These are phyloP conservation scores for Gleditsia sinensis DNA, from an alignment of 306 rosid genomes.

Conservation along the genomic window DNA sequence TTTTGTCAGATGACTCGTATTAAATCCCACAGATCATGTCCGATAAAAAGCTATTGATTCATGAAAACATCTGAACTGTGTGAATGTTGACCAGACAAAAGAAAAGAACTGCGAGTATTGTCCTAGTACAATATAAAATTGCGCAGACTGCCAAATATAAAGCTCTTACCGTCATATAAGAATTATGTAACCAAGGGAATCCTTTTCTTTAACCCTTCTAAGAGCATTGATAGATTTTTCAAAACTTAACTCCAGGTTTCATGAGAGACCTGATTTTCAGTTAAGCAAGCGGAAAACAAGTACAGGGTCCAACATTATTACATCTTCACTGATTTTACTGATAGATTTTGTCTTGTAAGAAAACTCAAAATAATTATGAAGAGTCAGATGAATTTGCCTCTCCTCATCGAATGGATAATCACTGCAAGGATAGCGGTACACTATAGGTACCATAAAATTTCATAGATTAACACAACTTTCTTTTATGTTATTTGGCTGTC, in stretches of 20 bases:
- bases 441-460: not conserved
- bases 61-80: not conserved
- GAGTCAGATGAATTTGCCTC: not conserved
- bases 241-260: conserved; percentile 8
- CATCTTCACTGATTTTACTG: conserved; percentile 15
- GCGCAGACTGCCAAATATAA: not conserved
- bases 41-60: not conserved
- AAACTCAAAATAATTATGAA: not conserved
- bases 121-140: not conserved
- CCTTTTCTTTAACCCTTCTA: not conserved
- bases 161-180: conserved; percentile 6
- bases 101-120: not conserved
- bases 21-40: too few species aligned
- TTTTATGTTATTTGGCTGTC: conserved; percentile 24
- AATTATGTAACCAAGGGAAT: conserved; percentile 1
- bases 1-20: not conserved
- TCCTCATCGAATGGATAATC: too few species aligned
- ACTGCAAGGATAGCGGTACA: too few species aligned
- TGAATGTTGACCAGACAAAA: not conserved
- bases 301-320: conserved; percentile 19
- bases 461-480: not conserved
- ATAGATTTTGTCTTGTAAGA: not conserved
- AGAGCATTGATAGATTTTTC: not conserved
- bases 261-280: not conserved
- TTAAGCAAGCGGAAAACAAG: not conserved